phyloP scores from a whole-genome alignment of 2,329 filamentous ascomycete genomes.

The Aspergillus neoniger region DNA sequence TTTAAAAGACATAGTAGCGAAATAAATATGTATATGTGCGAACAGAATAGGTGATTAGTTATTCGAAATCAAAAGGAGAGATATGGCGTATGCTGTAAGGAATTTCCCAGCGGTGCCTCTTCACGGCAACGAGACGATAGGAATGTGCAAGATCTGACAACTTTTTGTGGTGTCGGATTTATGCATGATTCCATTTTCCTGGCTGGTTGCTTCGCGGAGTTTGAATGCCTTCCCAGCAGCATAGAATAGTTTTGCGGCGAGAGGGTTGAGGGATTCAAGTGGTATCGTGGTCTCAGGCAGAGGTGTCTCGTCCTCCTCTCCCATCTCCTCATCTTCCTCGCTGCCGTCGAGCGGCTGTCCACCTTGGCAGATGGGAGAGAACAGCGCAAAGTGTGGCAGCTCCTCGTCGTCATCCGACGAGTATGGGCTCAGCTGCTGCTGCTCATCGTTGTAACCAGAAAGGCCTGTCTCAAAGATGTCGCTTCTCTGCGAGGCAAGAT shows the following conservation, averaged over 20 bases:
- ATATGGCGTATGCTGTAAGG: background rate
- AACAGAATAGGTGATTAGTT: conserved; percentile 9
- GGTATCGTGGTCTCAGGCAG: conserved; percentile 1
- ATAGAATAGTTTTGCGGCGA: conserved; percentile 16
- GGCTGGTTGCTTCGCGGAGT: conserved; percentile 13
- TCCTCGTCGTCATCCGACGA: conserved; percentile 19
- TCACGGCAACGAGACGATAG: conserved; percentile 4
- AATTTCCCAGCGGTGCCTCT: background rate
- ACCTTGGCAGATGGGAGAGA: conserved; percentile 21
- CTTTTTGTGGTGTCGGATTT: background rate
- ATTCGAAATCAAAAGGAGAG: background rate
- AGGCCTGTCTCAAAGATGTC: conserved; percentile 30
- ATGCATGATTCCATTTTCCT: background rate
- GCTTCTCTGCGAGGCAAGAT: conserved; percentile 31
- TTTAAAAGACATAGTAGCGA: conserved; percentile 3
- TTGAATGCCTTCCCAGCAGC: conserved; percentile 14
- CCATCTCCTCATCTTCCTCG: conserved; percentile 13
- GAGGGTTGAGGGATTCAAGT: conserved; percentile 13
- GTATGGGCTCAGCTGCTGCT: conserved; percentile 22
- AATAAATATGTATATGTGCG: conserved; percentile 3
- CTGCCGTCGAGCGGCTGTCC: conserved; percentile 17
- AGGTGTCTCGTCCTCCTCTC: conserved; percentile 2
- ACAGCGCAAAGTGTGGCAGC: conserved; percentile 17
- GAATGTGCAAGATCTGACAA: conserved; percentile 5
- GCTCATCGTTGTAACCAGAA: conserved; percentile 18